Evolutionary conservation across 306 rosid species (phyloP).

Genomic region (Quercus aquifolioides): DNA sequence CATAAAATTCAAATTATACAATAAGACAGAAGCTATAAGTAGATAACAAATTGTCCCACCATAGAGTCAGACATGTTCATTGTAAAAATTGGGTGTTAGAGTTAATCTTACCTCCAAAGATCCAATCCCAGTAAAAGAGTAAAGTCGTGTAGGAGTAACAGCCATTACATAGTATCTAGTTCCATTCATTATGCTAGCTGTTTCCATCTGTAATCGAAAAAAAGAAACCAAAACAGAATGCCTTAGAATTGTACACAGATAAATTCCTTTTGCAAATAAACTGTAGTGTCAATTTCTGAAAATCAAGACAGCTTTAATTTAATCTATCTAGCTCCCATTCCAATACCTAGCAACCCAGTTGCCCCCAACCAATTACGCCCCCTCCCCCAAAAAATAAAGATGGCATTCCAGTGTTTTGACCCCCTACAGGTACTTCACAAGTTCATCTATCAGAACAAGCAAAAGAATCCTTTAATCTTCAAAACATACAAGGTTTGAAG

Average conservation of each 20-base stretch:
- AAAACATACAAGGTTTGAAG: background rate
- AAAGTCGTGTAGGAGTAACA: constrained; percentile 90
- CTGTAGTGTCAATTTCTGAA: constrained; percentile 10
- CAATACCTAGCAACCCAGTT: background rate
- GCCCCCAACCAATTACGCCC: background rate
- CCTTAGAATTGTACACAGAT: background rate
- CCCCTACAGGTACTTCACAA: background rate
- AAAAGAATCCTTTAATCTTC: background rate
- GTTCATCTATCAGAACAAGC: background rate
- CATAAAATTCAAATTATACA: constrained; percentile 14
- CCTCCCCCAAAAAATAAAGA: background rate
- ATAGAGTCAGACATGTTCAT: background rate
- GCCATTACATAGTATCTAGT: constrained; percentile 94
- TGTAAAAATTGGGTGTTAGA: background rate
- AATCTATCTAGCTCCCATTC: background rate
- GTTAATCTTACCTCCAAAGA: constrained; percentile 68
- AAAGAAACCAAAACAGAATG: constrained; percentile 26
- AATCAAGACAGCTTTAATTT: background rate
- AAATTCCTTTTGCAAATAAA: background rate
- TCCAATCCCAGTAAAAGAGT: constrained; percentile 86
- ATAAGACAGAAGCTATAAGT: constrained; percentile 5
- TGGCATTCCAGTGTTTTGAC: background rate
- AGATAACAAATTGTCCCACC: constrained; percentile 13
- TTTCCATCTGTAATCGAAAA: constrained; percentile 74
- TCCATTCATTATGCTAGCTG: constrained; percentile 67